Conservation (phyloP, 2,329 filamentous ascomycete species). For the Colletotrichum siamense region DNA sequence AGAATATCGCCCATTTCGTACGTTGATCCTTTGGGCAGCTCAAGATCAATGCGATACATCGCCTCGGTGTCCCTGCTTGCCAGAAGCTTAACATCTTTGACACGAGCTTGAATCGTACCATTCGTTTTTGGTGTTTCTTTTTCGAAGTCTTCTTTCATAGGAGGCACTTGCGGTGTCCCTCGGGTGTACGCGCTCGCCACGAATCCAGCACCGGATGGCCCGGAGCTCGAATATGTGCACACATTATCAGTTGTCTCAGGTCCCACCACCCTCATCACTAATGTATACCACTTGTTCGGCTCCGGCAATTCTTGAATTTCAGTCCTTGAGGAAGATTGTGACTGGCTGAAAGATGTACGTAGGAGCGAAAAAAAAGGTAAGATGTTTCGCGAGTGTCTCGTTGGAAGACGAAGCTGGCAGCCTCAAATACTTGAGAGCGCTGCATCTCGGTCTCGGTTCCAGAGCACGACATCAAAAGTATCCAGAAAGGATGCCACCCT, state of each 20-base stretch:
- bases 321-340: neutral
- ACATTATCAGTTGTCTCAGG: neutral
- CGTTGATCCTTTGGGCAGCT: neutral
- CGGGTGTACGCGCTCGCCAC: accelerated
- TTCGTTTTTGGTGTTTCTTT: accelerated
- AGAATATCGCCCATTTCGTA: neutral
- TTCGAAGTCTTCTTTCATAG: accelerated
- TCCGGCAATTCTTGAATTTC: neutral
- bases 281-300: neutral
- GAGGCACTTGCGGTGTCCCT: neutral
- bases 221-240: neutral
- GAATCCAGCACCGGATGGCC: neutral
- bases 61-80: accelerated
- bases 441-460: neutral
- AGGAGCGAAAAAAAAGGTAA: accelerated
- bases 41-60: neutral
- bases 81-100: neutral
- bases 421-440: neutral
- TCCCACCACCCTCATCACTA: accelerated
- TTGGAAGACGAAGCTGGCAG: neutral
- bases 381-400: accelerated
- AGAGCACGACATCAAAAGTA: neutral
- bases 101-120: neutral
- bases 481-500: neutral
- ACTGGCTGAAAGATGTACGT: neutral